Percentiles rank a stretch among this genome's conserved stretches.
Conservation (phyloP, 768 basidiomycete species). For the Boletus barrowsii region DNA sequence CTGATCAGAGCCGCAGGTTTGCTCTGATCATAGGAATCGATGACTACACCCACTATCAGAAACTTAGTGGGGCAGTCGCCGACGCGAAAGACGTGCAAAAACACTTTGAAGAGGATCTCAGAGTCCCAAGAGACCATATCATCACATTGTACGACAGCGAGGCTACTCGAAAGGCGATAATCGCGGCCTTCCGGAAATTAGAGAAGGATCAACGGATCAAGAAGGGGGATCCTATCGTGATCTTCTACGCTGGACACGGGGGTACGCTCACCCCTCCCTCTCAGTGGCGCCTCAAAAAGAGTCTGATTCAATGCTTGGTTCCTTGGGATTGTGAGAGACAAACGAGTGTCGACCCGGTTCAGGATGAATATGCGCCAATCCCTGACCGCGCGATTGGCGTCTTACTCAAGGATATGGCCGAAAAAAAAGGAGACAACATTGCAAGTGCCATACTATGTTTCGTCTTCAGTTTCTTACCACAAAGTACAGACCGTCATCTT, state of each 20-base stretch:
- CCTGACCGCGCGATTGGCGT: conserved; percentile 42
- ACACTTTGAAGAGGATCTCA: conserved; percentile 30
- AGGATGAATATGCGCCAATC: conserved; percentile 21
- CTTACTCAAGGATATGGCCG: conserved; percentile 37
- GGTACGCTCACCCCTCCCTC: conserved; percentile 31
- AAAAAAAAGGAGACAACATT: conserved; percentile 41
- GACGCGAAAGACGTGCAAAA: conserved; percentile 35
- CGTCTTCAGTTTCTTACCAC: not conserved
- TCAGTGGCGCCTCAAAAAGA: conserved; percentile 27
- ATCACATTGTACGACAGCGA: conserved; percentile 35
- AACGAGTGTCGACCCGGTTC: too few species aligned
- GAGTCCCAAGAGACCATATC: conserved; percentile 34
- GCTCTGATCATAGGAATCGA: conserved; percentile 46
- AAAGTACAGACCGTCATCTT: conserved; percentile 40
- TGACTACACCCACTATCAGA: conserved; percentile 28
- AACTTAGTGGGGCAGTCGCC: conserved; percentile 32
- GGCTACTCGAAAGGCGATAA: conserved; percentile 37
- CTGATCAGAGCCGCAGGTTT: conserved; percentile 12
- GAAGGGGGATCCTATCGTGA: conserved; percentile 35
- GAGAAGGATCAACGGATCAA: conserved; percentile 22
- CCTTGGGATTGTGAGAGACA: conserved; percentile 24
- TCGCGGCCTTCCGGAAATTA: conserved; percentile 28
- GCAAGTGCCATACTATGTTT: conserved; percentile 29
- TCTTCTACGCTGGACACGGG: conserved; percentile 48
- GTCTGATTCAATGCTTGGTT: conserved; percentile 29